Conservation (phyloP, 495 filamentous ascomycete species). For the Xylaria scruposa region DNA sequence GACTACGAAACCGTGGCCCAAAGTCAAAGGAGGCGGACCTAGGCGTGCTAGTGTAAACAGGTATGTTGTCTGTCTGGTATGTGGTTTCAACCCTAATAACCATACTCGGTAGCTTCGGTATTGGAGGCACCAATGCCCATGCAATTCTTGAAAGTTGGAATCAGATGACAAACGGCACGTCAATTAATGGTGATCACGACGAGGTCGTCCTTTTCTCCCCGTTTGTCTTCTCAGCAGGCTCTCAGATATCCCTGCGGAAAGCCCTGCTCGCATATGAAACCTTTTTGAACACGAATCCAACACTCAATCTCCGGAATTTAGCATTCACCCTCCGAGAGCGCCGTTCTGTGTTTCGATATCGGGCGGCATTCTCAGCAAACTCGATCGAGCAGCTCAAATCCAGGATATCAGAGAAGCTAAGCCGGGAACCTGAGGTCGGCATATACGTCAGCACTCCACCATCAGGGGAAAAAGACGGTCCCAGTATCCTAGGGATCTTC, state of each 20-base stretch:
- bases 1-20: neutral
- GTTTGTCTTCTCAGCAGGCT: neutral
- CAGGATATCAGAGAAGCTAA: too few species aligned
- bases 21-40: neutral
- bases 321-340: conserved; percentile 9
- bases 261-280: too few species aligned
- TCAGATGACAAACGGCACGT: too few species aligned
- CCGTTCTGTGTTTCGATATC: neutral
- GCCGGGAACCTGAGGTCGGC: too few species aligned
- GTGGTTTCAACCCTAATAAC: too few species aligned
- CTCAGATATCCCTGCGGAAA: neutral
- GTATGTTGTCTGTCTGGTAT: neutral
- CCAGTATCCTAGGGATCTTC: conserved; percentile 33
- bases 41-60: conserved; percentile 13
- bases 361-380: neutral
- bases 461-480: neutral
- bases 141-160: too few species aligned
- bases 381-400: neutral
- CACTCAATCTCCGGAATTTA: neutral
- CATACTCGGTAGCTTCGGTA: too few species aligned
- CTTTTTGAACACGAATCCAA: neutral
- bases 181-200: too few species aligned
- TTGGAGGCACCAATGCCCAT: too few species aligned
- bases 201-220: neutral
- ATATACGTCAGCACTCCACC: too few species aligned